These are phyloP conservation scores for Tulasnella sp. DNA, from an alignment of 768 basidiomycete genomes.

Conservation along the genomic window DNA sequence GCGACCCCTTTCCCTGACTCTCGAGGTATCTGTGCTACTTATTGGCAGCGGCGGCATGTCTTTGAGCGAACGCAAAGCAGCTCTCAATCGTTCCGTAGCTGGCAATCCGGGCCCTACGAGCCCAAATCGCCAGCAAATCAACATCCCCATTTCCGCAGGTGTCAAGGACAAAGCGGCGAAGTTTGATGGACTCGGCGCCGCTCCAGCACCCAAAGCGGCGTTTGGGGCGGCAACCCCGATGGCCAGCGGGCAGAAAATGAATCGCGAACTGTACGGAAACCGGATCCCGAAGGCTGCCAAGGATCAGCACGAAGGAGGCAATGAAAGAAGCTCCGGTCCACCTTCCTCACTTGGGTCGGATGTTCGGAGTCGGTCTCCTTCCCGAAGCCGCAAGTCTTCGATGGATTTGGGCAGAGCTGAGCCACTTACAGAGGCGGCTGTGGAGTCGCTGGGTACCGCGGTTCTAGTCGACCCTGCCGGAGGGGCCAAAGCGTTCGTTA, in stretches of 20 bases:
- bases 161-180: conserved; percentile 29
- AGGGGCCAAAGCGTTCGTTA: conserved; percentile 21
- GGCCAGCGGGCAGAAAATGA: conserved; percentile 23
- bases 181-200: conserved; percentile 26
- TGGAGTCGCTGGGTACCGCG: conserved; percentile 24
- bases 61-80: conserved; percentile 27
- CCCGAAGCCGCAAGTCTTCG: conserved; percentile 22
- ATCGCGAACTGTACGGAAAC: conserved; percentile 31
- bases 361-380: conserved; percentile 12
- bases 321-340: not conserved
- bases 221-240: conserved; percentile 32
- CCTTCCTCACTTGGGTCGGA: not conserved
- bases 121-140: not conserved
- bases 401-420: not conserved
- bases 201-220: conserved; percentile 30
- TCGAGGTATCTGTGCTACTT: not conserved
- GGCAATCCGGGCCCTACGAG: not conserved
- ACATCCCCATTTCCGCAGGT: not conserved
- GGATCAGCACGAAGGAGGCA: not conserved
- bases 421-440: conserved; percentile 26
- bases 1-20: not conserved
- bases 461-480: conserved; percentile 9
- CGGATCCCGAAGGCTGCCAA: conserved; percentile 28
- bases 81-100: conserved; percentile 15
- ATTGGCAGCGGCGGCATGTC: conserved; percentile 7